Evolutionary conservation across 2,329 filamentous ascomycete genomes (phyloP), one percentile per base, ranked within the genome.

Genomic region (Colletotrichum somersetense): DNA sequence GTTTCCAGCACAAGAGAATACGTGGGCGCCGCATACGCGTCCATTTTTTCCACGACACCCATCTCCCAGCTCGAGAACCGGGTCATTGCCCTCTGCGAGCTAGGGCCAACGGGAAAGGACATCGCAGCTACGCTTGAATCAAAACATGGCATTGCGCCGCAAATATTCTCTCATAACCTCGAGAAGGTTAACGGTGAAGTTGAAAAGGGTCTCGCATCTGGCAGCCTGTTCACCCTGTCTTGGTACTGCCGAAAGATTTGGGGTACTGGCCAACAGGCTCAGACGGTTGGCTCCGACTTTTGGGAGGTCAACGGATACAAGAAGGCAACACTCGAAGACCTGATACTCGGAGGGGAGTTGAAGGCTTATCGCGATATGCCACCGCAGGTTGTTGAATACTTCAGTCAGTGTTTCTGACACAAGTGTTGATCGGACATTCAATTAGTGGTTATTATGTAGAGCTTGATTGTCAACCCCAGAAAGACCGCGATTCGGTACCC

Each of bases 221-320:
- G 74, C 0, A 75, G 50, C 10, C 75, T 73, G 0, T 73, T 76
- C 6, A 75, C 75, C 0, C 56, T 79, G 33, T 65, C 75, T 5
- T 79, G 78, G 77, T 75, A 76, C 48, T 77, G 75, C n/a, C 77
- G 77, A 23, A 79, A 77, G 48, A 72, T 74, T 11, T 79, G 78
- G 78, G 78, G 74, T 0, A 71, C 48, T 11, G 77, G 78, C 2
- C 33, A 77, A 26, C 66, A 69, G 18, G 64, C 63, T 3, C 71
- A 66, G 18, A 75, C 74, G 40, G 35, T 77, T 1, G 75, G 75
- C 5, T 53, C 64, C 1, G 77, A 79, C 61, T 63, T 78, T 4
- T 79, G 78, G 78, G 75, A 78, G 1, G 75, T 79, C 1, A 40
- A 75, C 5, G 77, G 68, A 0, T 77, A 77, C 33, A 30, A 73